Evolutionary conservation across 305 asterid species (phyloP), one percentile per base, ranked within the genome.

Genomic region (Rubia tinctorum): DNA sequence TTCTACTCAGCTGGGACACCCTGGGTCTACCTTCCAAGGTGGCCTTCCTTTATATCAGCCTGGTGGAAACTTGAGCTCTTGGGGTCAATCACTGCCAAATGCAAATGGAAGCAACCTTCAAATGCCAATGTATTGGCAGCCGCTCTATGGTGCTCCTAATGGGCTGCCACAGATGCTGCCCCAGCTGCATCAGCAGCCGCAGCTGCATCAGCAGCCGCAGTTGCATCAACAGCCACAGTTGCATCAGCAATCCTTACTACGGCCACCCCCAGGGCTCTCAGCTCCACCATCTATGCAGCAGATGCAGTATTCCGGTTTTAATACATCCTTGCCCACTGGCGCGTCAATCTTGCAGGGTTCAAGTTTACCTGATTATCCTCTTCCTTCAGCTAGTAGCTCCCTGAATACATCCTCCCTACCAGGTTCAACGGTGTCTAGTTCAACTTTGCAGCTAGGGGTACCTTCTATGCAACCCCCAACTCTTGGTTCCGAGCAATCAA

Each of bases 81-180:
- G 98, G 99, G 96, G 88, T 9, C 92, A 96, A 59, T 77, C 87
- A 34, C 83, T 91, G 45, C 96, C 95, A 64, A 95, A 86, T 86
- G 87, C 88, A 73, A 86, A 84, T 77, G 91, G 89, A 53, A 80
- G 87, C 82, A 93, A 91, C 71, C 81, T 88, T 73, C 83, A 89
- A 13, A 85, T 95, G 94, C 99, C 98, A 34, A 88, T 90, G 98
- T 92, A 95, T 79, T 95, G 97, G 97, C 98, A 83, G 76, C 97
- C 98, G 53, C 92, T 73, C 78, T 95, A 95, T 80, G 98, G 96
- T 18, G 18, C 96, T 17, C 99, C 98, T 51, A 88, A 79, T 78
- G 96, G 88, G 40, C 77, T 88, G 13, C 95, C 96, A 14, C 99
- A 92, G 68, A 74, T 95, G 67, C 94, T 4, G 56, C 20, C 56